phyloP scores from a whole-genome alignment of 192 early-diverging fungal genomes.

The Funneliformis geosporum region DNA sequence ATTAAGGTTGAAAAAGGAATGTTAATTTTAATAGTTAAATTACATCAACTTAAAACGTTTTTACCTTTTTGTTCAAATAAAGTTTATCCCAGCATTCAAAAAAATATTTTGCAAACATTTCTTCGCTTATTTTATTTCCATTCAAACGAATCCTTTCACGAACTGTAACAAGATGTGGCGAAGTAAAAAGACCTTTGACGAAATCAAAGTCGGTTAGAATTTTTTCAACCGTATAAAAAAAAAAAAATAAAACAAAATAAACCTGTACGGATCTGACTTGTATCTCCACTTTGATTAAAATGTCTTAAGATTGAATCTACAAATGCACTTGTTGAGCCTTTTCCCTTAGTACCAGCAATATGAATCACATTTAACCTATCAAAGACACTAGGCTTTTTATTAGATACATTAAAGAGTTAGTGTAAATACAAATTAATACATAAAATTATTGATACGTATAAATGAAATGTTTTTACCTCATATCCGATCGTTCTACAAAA shows the following conservation, averaged over 20 bases:
- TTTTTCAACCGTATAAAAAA: neutral
- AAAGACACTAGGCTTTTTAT: slow-evolving; percentile 55
- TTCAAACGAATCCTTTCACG: slow-evolving; percentile 94
- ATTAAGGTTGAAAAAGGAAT: neutral
- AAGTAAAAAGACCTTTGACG: slow-evolving; percentile 81
- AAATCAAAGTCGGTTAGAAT: slow-evolving; percentile 28
- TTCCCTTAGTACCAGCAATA: slow-evolving; percentile 85
- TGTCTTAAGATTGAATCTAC: slow-evolving; percentile 74
- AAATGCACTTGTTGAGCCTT: slow-evolving; percentile 83
- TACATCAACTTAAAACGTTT: neutral
- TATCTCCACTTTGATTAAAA: slow-evolving; percentile 9
- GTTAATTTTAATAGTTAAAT: neutral
- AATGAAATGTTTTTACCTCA: slow-evolving; percentile 48
- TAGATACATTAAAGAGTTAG: slow-evolving; percentile 36
- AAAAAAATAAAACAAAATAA: neutral
- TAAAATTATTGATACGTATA: neutral
- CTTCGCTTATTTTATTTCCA: slow-evolving; percentile 73
- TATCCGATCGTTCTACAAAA: slow-evolving; percentile 75
- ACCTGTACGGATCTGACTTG: slow-evolving; percentile 21
- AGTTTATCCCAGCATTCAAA: slow-evolving; percentile 82
- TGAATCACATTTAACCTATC: slow-evolving; percentile 79
- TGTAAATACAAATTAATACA: slow-evolving; percentile 39
- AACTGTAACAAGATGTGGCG: slow-evolving; percentile 89
- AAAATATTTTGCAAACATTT: slow-evolving; percentile 73
- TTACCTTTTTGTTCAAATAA: slow-evolving; percentile 34